Conservation (phyloP, 2,329 filamentous ascomycete species). For the Geosmithia putterillii region DNA sequence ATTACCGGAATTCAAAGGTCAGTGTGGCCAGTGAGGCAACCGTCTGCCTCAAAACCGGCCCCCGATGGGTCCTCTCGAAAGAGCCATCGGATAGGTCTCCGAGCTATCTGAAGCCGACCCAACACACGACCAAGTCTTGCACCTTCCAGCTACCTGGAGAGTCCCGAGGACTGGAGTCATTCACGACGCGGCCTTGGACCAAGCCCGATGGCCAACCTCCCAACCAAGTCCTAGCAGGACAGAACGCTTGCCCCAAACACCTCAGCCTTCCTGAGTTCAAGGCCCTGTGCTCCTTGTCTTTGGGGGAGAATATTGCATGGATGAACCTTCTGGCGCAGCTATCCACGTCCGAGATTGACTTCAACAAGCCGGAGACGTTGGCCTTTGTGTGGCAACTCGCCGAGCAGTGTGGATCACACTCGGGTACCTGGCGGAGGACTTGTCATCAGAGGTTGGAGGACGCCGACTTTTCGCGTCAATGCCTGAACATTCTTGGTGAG, state of each 20-base stretch:
- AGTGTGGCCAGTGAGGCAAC: not conserved
- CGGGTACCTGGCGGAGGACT: constrained; percentile 8
- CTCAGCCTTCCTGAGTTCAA: constrained; percentile 42
- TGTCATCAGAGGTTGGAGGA: constrained; percentile 22
- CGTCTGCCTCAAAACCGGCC: constrained; percentile 22
- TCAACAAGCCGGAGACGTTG: constrained; percentile 33
- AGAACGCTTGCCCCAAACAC: constrained; percentile 29
- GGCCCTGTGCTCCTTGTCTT: constrained; percentile 32
- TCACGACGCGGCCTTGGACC: constrained; percentile 17
- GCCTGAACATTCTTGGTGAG: not conserved
- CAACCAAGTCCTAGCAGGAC: constrained; percentile 39
- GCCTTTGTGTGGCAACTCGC: constrained; percentile 35
- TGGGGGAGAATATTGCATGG: constrained; percentile 39
- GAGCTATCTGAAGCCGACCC: constrained; percentile 3
- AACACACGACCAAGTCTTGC: constrained; percentile 17
- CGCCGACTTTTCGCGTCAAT: constrained; percentile 12
- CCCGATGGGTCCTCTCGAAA: constrained; percentile 27
- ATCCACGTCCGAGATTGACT: constrained; percentile 30
- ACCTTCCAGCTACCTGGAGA: constrained; percentile 25
- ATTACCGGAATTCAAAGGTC: not conserved
- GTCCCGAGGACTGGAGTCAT: constrained; percentile 21
- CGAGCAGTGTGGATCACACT: constrained; percentile 29
- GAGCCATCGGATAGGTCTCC: constrained; percentile 4
- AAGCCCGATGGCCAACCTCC: constrained; percentile 15
- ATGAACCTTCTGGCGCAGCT: constrained; percentile 42